These are phyloP conservation scores for Allodekkera sacchari DNA, from an alignment of 805 yeast genomes.

Conservation along the genomic window DNA sequence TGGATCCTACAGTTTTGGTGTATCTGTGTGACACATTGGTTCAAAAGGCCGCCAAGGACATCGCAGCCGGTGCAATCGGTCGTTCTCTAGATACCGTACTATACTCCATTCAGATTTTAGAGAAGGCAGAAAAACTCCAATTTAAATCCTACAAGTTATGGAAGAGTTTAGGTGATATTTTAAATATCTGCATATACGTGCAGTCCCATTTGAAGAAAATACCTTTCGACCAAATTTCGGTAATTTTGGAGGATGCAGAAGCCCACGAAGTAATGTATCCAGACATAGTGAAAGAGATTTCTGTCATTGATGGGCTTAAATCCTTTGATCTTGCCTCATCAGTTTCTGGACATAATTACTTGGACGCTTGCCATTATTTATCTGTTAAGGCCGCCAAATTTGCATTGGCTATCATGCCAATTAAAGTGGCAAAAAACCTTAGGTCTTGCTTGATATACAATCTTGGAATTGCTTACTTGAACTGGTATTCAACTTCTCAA, in stretches of 20 bases:
- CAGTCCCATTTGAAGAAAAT: slow-evolving; percentile 43
- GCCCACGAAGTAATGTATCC: neutral
- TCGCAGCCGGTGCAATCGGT: slow-evolving; percentile 56
- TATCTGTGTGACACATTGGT: slow-evolving; percentile 52
- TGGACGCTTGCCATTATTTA: slow-evolving; percentile 16
- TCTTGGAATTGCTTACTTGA: slow-evolving; percentile 57
- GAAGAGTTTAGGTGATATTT: slow-evolving; percentile 54
- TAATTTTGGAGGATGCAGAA: slow-evolving; percentile 17
- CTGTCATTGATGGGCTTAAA: too few species aligned
- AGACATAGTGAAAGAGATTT: neutral
- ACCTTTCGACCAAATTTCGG: slow-evolving; percentile 33
- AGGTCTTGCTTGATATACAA: slow-evolving; percentile 55
- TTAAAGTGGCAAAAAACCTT: slow-evolving; percentile 36
- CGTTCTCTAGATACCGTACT: slow-evolving; percentile 46
- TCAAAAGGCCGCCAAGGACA: slow-evolving; percentile 42
- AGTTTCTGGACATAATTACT: neutral
- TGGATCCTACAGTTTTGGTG: slow-evolving; percentile 39
- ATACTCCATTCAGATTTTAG: slow-evolving; percentile 27
- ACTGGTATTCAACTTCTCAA: slow-evolving; percentile 29
- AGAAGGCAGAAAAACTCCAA: slow-evolving; percentile 13
- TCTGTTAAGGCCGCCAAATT: slow-evolving; percentile 40
- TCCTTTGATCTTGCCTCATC: slow-evolving; percentile 19
- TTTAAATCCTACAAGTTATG: slow-evolving; percentile 47
- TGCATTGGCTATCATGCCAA: slow-evolving; percentile 30
- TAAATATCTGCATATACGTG: slow-evolving; percentile 44